Percentiles rank a stretch among this genome's conserved stretches.
Evolutionary conservation across 495 filamentous ascomycete species (phyloP).

Genomic region (Xylaria curta): DNA sequence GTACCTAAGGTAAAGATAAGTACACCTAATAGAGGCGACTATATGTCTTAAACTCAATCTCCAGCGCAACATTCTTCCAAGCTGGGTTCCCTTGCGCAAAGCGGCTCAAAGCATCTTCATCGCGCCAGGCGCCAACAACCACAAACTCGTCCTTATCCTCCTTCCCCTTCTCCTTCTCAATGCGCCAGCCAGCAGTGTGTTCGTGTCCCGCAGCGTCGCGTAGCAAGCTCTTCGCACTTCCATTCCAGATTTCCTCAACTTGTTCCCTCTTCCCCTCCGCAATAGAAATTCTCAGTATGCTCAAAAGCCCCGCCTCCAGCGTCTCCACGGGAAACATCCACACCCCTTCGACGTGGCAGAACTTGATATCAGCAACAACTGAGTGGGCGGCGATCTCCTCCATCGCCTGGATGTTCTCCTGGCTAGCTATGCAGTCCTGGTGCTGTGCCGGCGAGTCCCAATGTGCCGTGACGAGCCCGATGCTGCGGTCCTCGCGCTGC

Average conservation of each 20-base stretch:
- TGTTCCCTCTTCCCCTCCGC: background rate
- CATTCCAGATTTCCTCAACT: constrained; percentile 12
- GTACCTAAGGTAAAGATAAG: no score
- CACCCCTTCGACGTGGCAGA: constrained; percentile 27
- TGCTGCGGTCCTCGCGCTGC: constrained; percentile 17
- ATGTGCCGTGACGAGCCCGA: constrained; percentile 26
- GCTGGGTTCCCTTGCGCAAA: background rate
- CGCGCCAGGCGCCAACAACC: constrained; percentile 20
- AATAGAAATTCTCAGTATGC: constrained; percentile 11
- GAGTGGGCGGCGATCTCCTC: constrained; percentile 26
- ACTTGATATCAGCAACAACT: constrained; percentile 19
- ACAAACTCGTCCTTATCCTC: constrained; percentile 41
- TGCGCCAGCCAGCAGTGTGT: constrained; percentile 50
- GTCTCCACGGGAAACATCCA: constrained; percentile 10
- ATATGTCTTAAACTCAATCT: constrained; percentile 20
- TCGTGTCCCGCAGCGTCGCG: constrained; percentile 45
- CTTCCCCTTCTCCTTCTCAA: constrained; percentile 52
- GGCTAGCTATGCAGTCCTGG: constrained; percentile 14
- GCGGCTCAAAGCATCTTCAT: constrained; percentile 13
- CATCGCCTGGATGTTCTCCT: constrained; percentile 31
- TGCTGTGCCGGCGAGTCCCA: constrained; percentile 26
- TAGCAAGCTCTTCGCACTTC: background rate
- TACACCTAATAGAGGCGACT: constrained; percentile 6
- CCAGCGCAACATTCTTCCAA: constrained; percentile 13
- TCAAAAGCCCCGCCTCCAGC: constrained; percentile 22